Base-by-base conservation (phyloP, 371 early-diverging fungal species). In the Mortierella sp. region DNA sequence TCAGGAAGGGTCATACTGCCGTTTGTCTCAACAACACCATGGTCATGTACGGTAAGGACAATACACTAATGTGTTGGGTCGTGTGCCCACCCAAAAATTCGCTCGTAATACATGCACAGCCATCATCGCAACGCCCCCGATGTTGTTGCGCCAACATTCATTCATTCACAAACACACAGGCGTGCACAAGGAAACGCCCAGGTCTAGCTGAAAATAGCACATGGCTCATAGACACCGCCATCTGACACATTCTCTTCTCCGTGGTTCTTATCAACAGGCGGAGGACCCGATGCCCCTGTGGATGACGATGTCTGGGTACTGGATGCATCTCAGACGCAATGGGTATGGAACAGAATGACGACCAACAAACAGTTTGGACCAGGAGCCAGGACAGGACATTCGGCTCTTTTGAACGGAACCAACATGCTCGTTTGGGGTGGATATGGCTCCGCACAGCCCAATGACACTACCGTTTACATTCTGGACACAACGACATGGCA, bases 371-470 rank as follows among this genome's bases (percentile, higher is more conserved):
- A 45, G 19, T 16, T 52, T 21, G 74, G 74, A 17, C 74, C 74
- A 16, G 74, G 74, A 22, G 60, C 63, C 27, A 29, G 74, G 41
- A 67, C 74, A 6, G 74, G 74, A 39, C 74, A 74, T 29, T 67
- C 74, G 2, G 74, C 74, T 0, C 57, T 74, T 24, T n/a, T 74
- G 17, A 74, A 74, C 31, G 74, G 64, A 31, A 74, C 74, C 43
- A 74, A 74, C 25, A 74, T 74, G 68, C 59, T 74, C 21, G 74
- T 74, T 14, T 74, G 74, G 74, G 74, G 74, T 27, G 74, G 74
- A 28, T 74, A 60, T 19, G 74, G 74, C 7, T 29, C 67, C 0
- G 59, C 73, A 6, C 14, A 31, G 0, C 37, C 57, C 6, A 54
- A 40, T 19, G 74, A 74, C 37, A 56, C 57, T 28, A 67, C 62